Evolutionary conservation across 108 stramenopile species (phyloP).

Genomic region (Cyclotella cryptica): DNA sequence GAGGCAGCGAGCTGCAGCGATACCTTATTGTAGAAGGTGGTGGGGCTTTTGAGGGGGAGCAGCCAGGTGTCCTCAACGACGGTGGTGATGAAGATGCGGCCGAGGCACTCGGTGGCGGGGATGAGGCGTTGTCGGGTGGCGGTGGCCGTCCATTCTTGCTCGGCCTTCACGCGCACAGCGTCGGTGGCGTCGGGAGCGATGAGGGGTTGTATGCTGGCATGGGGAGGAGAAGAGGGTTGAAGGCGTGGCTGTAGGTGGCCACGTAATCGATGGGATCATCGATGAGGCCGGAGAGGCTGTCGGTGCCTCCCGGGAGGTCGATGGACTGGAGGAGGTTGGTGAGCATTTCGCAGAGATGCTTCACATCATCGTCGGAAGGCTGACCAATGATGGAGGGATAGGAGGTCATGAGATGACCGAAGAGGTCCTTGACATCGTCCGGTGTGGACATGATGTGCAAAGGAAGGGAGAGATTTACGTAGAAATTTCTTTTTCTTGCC

Average conservation of each 20-base stretch:
- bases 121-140: not conserved
- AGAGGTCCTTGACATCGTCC: not conserved
- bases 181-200: not conserved
- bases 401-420: not conserved
- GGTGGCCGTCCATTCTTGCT: not conserved
- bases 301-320: not conserved
- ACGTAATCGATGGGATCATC: not conserved
- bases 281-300: constrained; percentile 3
- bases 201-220: too few relatives aligned
- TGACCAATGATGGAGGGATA: not conserved
- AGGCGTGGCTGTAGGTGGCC: not conserved
- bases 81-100: not conserved
- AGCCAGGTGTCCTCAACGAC: not conserved
- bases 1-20: not conserved
- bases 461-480: not conserved
- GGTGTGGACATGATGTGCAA: not conserved
- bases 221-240: constrained; percentile 1
- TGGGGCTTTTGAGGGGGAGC: not conserved
- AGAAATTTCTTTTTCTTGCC: too few relatives aligned
- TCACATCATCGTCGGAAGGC: not conserved
- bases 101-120: too few relatives aligned
- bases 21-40: constrained; percentile 10
- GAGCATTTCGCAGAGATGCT: not conserved
- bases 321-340: constrained; percentile 6
- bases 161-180: not conserved